Conservation (phyloP, 805 yeast genomes). For the Saccharomyces cerevisiae region DNA sequence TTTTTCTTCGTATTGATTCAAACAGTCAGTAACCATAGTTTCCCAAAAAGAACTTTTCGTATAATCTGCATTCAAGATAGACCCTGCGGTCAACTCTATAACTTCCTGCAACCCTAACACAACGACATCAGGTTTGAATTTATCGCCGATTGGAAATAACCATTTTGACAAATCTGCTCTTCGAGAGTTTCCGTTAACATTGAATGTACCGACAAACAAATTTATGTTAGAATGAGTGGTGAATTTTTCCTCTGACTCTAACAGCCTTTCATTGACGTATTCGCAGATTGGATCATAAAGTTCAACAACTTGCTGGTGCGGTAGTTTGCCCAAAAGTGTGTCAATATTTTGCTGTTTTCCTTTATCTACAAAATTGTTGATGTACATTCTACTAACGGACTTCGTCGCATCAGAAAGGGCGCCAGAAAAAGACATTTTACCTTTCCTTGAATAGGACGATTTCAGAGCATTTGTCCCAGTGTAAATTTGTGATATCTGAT, state of each 20-base stretch:
- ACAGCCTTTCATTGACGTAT: conserved; percentile 55
- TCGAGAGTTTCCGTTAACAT: conserved; percentile 67
- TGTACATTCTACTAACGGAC: conserved; percentile 88
- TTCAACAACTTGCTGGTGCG: conserved; percentile 57
- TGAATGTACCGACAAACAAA: conserved; percentile 77
- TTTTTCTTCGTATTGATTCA: conserved; percentile 46
- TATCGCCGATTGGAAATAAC: conserved; percentile 68
- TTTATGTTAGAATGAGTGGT: conserved; percentile 52
- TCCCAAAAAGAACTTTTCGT: conserved; percentile 76
- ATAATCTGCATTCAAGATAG: conserved; percentile 75
- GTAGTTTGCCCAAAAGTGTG: conserved; percentile 69
- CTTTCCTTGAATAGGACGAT: conserved; percentile 86
- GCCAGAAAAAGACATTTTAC: conserved; percentile 94
- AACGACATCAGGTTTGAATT: conserved; percentile 62
- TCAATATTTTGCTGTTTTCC: conserved; percentile 84
- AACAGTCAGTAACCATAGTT: conserved; percentile 48
- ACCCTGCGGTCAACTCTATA: conserved; percentile 85
- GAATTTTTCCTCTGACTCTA: conserved; percentile 37
- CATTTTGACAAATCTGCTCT: conserved; percentile 57
- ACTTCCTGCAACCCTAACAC: conserved; percentile 90
- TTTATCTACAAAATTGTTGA: conserved; percentile 89
- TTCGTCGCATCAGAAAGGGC: conserved; percentile 93
- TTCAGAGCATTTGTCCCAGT: conserved; percentile 97
- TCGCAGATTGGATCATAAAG: conserved; percentile 85
- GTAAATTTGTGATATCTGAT: conserved; percentile 88